Percentiles rank a stretch among this genome's conserved stretches.
These are phyloP conservation scores for Brassica carinata DNA, from an alignment of 345 rosid species.

Conservation along the genomic window DNA sequence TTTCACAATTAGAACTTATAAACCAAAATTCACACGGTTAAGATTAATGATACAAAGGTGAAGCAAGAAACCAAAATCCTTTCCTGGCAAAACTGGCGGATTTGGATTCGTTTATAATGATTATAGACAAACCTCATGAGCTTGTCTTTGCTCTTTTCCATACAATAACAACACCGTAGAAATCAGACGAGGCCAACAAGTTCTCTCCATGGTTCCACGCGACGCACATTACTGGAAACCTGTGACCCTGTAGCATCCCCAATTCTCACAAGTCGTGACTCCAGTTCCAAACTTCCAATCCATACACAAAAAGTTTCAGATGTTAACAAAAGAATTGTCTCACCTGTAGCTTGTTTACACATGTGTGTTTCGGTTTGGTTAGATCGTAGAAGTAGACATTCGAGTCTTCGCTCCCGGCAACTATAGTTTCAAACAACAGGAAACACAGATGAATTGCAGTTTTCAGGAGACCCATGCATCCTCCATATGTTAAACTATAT, in stretches of 20 bases:
- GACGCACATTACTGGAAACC: slow-evolving; percentile 79
- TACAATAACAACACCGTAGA: slow-evolving; percentile 88
- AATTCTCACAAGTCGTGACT: slow-evolving; percentile 11
- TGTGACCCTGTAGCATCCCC: slow-evolving; percentile 72
- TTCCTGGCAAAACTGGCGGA: neutral
- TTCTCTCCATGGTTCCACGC: slow-evolving; percentile 99
- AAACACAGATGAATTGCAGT: slow-evolving; percentile 1
- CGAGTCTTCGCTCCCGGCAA: slow-evolving; percentile 93
- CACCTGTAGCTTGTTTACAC: slow-evolving; percentile 98
- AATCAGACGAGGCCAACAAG: slow-evolving; percentile 91
- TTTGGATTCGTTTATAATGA: slow-evolving; percentile 7
- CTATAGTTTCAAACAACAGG: slow-evolving; percentile 46
- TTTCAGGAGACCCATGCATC: slow-evolving; percentile 8
- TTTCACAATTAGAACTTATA: neutral
- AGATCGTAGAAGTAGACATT: slow-evolving; percentile 90
- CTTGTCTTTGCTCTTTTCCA: slow-evolving; percentile 90
- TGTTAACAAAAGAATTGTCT: neutral
- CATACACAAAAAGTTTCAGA: slow-evolving; percentile 9
- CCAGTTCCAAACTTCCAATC: neutral
- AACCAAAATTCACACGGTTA: neutral
- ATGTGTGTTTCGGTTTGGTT: slow-evolving; percentile 82
- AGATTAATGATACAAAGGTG: slow-evolving; percentile 11
- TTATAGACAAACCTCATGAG: slow-evolving; percentile 36
- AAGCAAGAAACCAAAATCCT: slow-evolving; percentile 6
- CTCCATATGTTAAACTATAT: neutral